Evolutionary conservation across 768 basidiomycete species (phyloP), one percentile per base, ranked within the genome.

Genomic region (Termitomyces sp.): DNA sequence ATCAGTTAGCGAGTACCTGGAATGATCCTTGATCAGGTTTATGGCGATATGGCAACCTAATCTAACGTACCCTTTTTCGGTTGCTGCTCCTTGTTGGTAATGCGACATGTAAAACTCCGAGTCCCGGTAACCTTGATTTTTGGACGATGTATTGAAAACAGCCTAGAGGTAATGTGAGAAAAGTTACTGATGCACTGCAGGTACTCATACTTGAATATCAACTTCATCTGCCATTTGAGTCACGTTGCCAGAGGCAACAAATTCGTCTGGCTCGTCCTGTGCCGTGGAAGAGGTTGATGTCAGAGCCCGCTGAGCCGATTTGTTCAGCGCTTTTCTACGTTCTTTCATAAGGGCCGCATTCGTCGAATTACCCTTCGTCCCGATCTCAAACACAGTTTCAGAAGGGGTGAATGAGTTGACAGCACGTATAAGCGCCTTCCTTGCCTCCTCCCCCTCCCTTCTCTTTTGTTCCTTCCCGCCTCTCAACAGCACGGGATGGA

Each of bases 311-410:
- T 80, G 75, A 7, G 71, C 79, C 3, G 89, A 86, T 66, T 84
- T 92, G 45, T 72, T 75, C 60, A 97, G 72, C 2, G 91, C 86
- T 68, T 87, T 90, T 63, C 94, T 76, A 33, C 96, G 80, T 62
- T 90, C 86, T 69, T 90, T 90, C 96, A 98, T 98, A 57, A 98
- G 74, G 33, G 81, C 75, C 2, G 86, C 81, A 54, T 84, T 86
- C 3, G 75, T 78, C 0, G 74, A 68, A 56, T 79, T 85, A 3
- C 88, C 89, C 64, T 92, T 85, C 10, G 84, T 81, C 0, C 89
- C 91, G 33, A 94, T 77, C 72, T 98, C 96, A 59, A 98, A 88
- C 33, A 97, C 87, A 0, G 95, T 98, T 70, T 98, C 96, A 0
- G 78, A 68, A 16, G 96, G 96, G 24, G 76, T 81, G 77, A 97